Percentiles rank a stretch among this genome's conserved stretches.
phyloP scores from a whole-genome alignment of 495 filamentous ascomycete genomes.

The Friedmanniomyces endolithicus region DNA sequence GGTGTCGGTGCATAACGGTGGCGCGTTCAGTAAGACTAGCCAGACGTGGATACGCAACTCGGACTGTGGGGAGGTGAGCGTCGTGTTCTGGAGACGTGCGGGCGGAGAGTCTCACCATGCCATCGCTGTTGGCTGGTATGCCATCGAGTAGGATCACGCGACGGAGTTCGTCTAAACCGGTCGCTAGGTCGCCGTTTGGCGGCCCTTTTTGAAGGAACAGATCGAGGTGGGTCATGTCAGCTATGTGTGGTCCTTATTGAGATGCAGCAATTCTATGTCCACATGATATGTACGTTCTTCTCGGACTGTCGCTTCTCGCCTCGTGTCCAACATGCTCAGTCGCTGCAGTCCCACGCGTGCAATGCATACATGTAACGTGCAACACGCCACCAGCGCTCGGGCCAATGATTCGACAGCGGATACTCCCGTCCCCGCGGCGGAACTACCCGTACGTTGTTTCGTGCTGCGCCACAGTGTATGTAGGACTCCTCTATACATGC shows the following conservation, averaged over 20 bases:
- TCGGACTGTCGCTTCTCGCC: too few species aligned
- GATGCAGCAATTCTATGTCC: too few species aligned
- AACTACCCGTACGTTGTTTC: too few species aligned
- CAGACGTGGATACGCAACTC: slow-evolving; percentile 87
- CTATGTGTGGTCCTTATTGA: neutral
- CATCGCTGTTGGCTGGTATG: slow-evolving; percentile 71
- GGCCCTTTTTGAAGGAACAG: slow-evolving; percentile 18
- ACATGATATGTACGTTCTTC: too few species aligned
- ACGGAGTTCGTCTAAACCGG: slow-evolving; percentile 60
- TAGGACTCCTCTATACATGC: too few species aligned
- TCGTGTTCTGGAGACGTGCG: neutral
- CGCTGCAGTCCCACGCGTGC: too few species aligned
- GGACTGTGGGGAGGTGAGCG: slow-evolving; percentile 44
- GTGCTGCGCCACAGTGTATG: too few species aligned
- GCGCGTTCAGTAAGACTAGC: slow-evolving; percentile 78
- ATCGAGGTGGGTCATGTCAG: slow-evolving; percentile 19
- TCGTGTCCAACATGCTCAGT: too few species aligned
- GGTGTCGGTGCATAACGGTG: slow-evolving; percentile 67
- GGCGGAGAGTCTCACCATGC: slow-evolving; percentile 53
- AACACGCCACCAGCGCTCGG: too few species aligned
- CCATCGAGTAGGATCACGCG: slow-evolving; percentile 66
- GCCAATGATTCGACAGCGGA: too few species aligned
- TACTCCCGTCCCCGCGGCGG: too few species aligned
- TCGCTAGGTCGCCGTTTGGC: slow-evolving; percentile 48
- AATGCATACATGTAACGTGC: too few species aligned